phyloP scores from a whole-genome alignment of 2,329 filamentous ascomycete species.

The Scedosporium minutisporum region DNA sequence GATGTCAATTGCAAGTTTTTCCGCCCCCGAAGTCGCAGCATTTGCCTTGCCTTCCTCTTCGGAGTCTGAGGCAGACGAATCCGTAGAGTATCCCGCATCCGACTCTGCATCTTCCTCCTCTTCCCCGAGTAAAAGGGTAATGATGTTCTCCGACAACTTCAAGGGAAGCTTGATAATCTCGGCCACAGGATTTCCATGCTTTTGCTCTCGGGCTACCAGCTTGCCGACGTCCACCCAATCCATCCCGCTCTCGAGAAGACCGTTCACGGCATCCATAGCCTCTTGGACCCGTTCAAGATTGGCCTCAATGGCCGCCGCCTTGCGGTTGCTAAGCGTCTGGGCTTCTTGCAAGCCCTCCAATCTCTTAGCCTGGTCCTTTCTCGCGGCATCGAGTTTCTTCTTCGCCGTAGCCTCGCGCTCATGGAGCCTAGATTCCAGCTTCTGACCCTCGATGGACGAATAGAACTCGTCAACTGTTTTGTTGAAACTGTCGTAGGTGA shows the following conservation, averaged over 20 bases:
- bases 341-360: conserved; percentile 74
- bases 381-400: conserved; percentile 76
- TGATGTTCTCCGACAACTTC: conserved; percentile 80
- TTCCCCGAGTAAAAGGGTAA: conserved; percentile 71
- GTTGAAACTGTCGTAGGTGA: conserved; percentile 81
- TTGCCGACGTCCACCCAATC: conserved; percentile 91
- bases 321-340: conserved; percentile 75
- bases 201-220: conserved; percentile 80
- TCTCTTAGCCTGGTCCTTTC: conserved; percentile 72
- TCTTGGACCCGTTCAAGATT: conserved; percentile 89
- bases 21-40: conserved; percentile 26
- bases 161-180: conserved; percentile 77
- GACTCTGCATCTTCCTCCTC: conserved; percentile 52
- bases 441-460: conserved; percentile 90
- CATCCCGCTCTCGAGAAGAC: conserved; percentile 87
- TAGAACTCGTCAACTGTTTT: conserved; percentile 94
- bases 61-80: conserved; percentile 51
- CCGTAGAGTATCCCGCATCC: conserved; percentile 40
- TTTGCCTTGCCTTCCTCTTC: conserved; percentile 23
- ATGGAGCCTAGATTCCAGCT: conserved; percentile 70
- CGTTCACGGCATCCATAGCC: conserved; percentile 84
- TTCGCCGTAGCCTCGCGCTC: conserved; percentile 76
- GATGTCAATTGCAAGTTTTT: conserved; percentile 64
- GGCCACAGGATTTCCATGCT: conserved; percentile 72
- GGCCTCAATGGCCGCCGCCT: conserved; percentile 81